These are phyloP conservation scores for Leishmania tarentolae DNA, from an alignment of 208 protist species.

Conservation along the genomic window DNA sequence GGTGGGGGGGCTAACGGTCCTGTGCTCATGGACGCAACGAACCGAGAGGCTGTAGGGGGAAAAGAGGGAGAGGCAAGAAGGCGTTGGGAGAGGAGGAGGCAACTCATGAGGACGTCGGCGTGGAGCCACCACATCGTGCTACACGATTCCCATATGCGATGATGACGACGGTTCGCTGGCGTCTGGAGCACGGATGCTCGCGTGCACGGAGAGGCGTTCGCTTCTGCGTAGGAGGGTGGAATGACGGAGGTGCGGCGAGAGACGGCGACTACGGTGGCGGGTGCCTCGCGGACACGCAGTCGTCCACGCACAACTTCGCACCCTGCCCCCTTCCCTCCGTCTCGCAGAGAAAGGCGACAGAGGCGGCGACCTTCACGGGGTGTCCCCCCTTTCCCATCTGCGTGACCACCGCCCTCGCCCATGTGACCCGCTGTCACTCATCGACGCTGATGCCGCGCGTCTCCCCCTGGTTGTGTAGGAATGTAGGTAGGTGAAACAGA, in stretches of 20 bases:
- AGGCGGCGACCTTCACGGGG: too few relatives aligned
- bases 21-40: background rate
- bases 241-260: background rate
- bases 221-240: background rate
- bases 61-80: background rate
- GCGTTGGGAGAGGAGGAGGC: background rate
- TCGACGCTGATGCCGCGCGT: background rate
- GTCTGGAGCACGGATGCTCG: background rate
- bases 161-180: background rate
- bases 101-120: background rate
- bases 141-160: background rate
- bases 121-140: background rate
- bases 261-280: background rate
- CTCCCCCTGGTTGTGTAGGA: background rate
- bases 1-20: background rate
- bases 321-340: background rate
- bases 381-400: background rate
- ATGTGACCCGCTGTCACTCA: background rate
- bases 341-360: background rate
- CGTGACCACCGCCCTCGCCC: too few relatives aligned
- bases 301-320: background rate
- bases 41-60: background rate
- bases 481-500: background rate
- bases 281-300: background rate
- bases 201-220: background rate